Base-by-base conservation (phyloP, 257 asterid species). In the Petunia axillaris region DNA sequence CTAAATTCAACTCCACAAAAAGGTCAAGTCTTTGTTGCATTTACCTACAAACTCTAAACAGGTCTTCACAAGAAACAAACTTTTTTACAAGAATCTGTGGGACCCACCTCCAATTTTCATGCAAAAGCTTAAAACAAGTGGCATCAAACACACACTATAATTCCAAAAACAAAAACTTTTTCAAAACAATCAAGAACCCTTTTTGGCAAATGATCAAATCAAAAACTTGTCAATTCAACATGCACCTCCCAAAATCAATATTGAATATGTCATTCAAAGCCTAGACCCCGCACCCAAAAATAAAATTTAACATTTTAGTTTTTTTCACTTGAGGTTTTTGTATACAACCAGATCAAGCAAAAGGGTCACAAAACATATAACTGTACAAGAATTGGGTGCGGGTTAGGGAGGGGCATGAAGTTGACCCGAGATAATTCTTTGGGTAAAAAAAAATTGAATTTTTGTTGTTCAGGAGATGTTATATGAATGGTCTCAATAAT, bases 351-450 rank as follows among this genome's bases (percentile, higher is more conserved):
- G 90, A 89, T 89, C 94, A 86, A 87, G 64, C 75, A 64, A 65
- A 59, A 60, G 81, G 85, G 84, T 84, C 84, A 82, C 77, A 76
- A 50, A 59, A 81, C 68, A 75, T 81, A 53, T 84, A 81, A 83
- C 36, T 57, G 25, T 55, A 39, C 54, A 75, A 83, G 76, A 75
- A 58, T 39, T 64, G 65, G 41, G 64, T 80, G 84, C 84, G 53
- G 81, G 86, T 80, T 58, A 75, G 83, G 88, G 86, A 92, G 93
- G 91, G 91, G 41, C 40, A 70, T 46, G 89, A 80, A 79, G 88
- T 88, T 93, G 94, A 91, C 98, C 93, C 60, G 78, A 84, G 77
- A 83, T 82, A 84, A 77, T 82, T 78, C 75, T 25, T 73, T 70
- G 77, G 54, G 77, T 4, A 46, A 79, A 9, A 46, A 50, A 73